A percentile compares a stretch with the other conserved stretches of the same genome.
Evolutionary conservation across 768 basidiomycete species (phyloP).

Genomic region (Steccherinum ochraceum): DNA sequence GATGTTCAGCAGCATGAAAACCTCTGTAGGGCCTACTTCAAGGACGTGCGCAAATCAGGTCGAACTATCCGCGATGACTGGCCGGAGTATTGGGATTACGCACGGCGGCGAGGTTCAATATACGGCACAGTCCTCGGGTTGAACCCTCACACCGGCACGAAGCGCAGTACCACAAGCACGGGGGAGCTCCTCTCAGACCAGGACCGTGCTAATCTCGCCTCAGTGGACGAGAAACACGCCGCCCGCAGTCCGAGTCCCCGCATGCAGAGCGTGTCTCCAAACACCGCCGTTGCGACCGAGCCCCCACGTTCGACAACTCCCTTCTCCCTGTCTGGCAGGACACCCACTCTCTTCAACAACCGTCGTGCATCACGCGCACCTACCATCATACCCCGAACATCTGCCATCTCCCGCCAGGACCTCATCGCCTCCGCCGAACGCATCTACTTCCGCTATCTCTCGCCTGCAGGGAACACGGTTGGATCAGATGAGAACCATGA

Average conservation of each 20-base stretch:
- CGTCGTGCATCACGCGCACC: constrained; percentile 84
- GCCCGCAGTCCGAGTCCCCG: constrained; percentile 56
- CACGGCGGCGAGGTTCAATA: constrained; percentile 84
- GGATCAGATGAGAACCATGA: constrained; percentile 90
- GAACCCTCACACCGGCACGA: constrained; percentile 50
- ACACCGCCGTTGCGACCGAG: constrained; percentile 37
- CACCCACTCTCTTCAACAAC: constrained; percentile 73
- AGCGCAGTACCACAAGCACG: constrained; percentile 82
- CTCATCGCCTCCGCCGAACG: constrained; percentile 92
- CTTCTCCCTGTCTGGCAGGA: constrained; percentile 69
- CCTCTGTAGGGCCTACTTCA: constrained; percentile 97
- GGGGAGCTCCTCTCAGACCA: constrained; percentile 62
- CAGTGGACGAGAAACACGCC: constrained; percentile 35
- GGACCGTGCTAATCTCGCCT: constrained; percentile 62
- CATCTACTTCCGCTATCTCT: constrained; percentile 92
- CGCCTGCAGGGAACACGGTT: constrained; percentile 67
- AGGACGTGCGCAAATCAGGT: constrained; percentile 94
- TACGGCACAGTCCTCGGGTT: constrained; percentile 87
- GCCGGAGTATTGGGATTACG: constrained; percentile 98
- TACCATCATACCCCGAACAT: constrained; percentile 87
- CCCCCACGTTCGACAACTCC: constrained; percentile 70
- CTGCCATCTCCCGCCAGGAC: constrained; percentile 86
- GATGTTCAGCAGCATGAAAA: constrained; percentile 99
- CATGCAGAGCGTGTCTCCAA: constrained; percentile 44
- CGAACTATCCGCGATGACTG: constrained; percentile 92